Evolutionary conservation across 169 alveolate genomes (phyloP).

Genomic region (Eimeria acervulina): DNA sequence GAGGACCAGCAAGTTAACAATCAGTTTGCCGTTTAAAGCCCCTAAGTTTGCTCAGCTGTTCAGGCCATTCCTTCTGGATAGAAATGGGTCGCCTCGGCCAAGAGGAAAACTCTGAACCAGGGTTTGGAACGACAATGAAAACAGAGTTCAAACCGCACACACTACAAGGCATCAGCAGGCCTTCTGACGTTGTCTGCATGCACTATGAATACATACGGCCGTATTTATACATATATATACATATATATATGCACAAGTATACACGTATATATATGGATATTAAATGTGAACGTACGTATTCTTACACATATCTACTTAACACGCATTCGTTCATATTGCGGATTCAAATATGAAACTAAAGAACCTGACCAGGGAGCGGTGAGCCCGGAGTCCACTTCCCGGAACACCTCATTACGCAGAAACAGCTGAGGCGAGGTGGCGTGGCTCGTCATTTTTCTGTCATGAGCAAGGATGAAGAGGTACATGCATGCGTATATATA

Average conservation of each 20-base stretch:
- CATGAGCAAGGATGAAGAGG: background rate
- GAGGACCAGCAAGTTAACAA: background rate
- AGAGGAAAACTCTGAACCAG: background rate
- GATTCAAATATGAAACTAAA: slow-evolving; percentile 2
- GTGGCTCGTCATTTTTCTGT: background rate
- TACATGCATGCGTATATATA: too few species aligned
- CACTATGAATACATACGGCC: background rate
- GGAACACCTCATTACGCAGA: background rate
- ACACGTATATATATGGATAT: background rate
- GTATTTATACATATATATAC: background rate
- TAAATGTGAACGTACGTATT: background rate
- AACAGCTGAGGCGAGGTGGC: background rate
- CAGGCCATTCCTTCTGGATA: background rate
- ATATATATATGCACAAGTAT: background rate
- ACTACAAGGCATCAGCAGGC: background rate
- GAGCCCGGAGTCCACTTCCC: background rate
- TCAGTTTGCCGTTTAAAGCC: background rate
- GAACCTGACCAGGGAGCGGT: background rate
- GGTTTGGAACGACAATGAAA: background rate
- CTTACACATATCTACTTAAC: background rate
- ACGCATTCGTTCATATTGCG: background rate
- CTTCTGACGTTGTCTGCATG: background rate
- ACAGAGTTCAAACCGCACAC: background rate
- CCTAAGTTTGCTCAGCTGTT: background rate
- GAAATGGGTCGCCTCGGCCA: background rate